Conservation (phyloP, 805 yeast species). For the Suhomyces kilbournensis region DNA sequence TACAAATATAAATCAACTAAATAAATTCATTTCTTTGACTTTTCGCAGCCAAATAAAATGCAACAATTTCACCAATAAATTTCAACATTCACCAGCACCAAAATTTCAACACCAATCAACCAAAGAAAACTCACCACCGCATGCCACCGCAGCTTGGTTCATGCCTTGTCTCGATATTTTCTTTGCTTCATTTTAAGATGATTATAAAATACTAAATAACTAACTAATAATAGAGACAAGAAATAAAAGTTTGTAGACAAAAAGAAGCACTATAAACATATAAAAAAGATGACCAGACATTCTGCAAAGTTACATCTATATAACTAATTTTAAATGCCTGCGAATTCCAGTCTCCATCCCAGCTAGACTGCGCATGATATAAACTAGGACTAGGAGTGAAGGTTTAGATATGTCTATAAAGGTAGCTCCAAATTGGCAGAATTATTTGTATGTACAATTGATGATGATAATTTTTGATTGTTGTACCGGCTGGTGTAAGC, state of each 20-base stretch:
- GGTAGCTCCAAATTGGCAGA: background rate
- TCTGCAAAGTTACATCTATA: background rate
- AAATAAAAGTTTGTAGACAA: slow-evolving; percentile 6
- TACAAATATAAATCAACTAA: background rate
- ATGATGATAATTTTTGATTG: background rate
- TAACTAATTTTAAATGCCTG: background rate
- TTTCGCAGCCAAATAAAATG: slow-evolving; percentile 7
- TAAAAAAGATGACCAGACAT: background rate
- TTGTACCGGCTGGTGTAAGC: background rate
- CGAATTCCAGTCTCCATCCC: background rate
- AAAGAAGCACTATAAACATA: background rate
- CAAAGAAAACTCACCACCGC: slow-evolving; percentile 2
- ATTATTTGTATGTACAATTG: slow-evolving; percentile 5
- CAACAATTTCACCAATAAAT: background rate
- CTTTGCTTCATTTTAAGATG: slow-evolving; percentile 3
- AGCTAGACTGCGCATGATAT: background rate
- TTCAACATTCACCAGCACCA: background rate
- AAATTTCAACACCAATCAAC: background rate
- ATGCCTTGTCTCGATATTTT: background rate
- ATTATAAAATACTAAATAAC: slow-evolving; percentile 6
- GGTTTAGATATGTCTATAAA: background rate
- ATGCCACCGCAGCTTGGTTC: background rate
- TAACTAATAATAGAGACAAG: slow-evolving; percentile 8
- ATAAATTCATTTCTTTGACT: background rate
- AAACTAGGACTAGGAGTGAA: background rate